Base-by-base conservation (phyloP, 139 green algal species). In the Edaphochlamys debaryana region DNA sequence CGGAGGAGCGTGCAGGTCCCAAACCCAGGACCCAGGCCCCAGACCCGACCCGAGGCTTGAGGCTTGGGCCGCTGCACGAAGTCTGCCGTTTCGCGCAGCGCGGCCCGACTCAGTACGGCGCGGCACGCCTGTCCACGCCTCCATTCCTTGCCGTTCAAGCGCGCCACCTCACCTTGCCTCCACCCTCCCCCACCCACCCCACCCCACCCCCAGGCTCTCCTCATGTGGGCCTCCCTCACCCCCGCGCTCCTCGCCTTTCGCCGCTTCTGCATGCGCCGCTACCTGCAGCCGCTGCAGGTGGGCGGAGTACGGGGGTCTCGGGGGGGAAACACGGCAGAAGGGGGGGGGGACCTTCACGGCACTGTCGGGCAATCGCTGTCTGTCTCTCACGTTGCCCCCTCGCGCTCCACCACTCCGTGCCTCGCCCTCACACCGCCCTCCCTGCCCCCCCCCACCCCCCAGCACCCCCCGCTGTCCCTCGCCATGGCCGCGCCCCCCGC, bases 241-340 rank as follows among this genome's bases (percentile, higher is more conserved):
- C 78, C 78, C n/a, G 78, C 66, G n/a, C 29, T 84, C 5, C 4
- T 84, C 30, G 37, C 63, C 7, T 82, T 82, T 42, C 41, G 50
- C 4, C 62, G 63, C 22, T 27, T 82, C 3, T 66, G 42, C 22
- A 8, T 32, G 17, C 23, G 6, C 23, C 37, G 76, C 23, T 82
- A 82, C 60, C 62, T 82, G n/a, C 0, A 32, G 76, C 76, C 76
- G 30, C 64, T 82, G 34, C 42, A 82, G 76, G 76, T 82, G 75
- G 17, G 74, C 3, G 13, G 54, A 22, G 4, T 52, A 37, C 36
- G 34, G 9, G 19, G 40, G 62, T 5, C 29, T 4, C 15, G 17
- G 36, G 34, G 7, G 36, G 30, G 64, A 15, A 11, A 20, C 29
- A 19, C 9, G 60, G n/a, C 29, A 38, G 30, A 36, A 25, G 27